Conservation (phyloP, 208 protist genomes). For the Trypanosoma platydactyli region DNA sequence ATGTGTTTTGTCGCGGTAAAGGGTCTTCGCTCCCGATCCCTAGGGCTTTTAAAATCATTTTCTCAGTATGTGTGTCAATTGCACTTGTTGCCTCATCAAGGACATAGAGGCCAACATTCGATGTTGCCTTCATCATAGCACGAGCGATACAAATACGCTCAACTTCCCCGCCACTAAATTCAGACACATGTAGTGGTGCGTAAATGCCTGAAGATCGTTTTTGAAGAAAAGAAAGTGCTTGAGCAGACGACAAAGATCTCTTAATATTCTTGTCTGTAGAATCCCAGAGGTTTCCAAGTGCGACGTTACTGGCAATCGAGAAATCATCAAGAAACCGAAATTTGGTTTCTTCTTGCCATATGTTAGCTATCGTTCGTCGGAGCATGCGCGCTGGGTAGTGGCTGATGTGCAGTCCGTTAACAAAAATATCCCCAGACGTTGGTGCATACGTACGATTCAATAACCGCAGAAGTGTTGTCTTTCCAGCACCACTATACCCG, state of each 20-base stretch:
- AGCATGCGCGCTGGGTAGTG: conserved; percentile 45
- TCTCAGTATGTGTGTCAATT: conserved; percentile 64
- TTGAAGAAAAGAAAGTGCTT: conserved; percentile 36
- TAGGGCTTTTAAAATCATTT: conserved; percentile 30
- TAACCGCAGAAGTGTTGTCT: conserved; percentile 68
- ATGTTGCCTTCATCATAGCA: conserved; percentile 37
- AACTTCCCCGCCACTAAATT: conserved; percentile 73
- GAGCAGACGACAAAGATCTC: conserved; percentile 32
- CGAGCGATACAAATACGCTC: conserved; percentile 66
- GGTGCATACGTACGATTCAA: conserved; percentile 57
- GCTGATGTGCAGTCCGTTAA: conserved; percentile 56
- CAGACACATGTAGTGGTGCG: conserved; percentile 22
- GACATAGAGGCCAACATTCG: conserved; percentile 34
- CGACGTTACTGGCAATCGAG: conserved; percentile 60
- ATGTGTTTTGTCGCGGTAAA: conserved; percentile 6
- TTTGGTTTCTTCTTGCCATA: conserved; percentile 53
- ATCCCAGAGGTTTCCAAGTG: conserved; percentile 45
- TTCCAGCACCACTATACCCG: conserved; percentile 75
- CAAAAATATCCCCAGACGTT: conserved; percentile 45
- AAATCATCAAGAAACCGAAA: conserved; percentile 53
- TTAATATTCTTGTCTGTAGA: conserved; percentile 30
- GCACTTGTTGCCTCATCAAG: conserved; percentile 76
- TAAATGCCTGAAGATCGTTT: conserved; percentile 40
- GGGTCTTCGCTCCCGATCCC: background rate
- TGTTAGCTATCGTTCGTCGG: conserved; percentile 54